Conservation (phyloP, 2,329 filamentous ascomycete species). For the Hypoxylon sp. region DNA sequence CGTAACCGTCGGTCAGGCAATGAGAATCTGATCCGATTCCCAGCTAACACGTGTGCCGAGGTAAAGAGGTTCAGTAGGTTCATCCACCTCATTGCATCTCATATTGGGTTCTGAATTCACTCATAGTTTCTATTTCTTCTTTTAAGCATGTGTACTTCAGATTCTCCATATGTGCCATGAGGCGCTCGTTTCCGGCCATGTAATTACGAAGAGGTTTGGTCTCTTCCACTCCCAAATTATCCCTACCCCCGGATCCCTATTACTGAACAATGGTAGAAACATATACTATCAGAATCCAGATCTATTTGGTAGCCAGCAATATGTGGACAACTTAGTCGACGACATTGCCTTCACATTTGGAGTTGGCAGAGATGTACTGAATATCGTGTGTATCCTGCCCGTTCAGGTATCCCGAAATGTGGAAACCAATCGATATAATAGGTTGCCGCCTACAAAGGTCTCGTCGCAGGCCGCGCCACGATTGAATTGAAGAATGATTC, state of each 20-base stretch:
- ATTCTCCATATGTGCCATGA: conserved; percentile 73
- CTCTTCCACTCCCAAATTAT: background rate
- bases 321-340: conserved; percentile 81
- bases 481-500: conserved; percentile 55
- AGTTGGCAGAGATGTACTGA: conserved; percentile 74
- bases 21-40: conserved; percentile 48
- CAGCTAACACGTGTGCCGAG: conserved; percentile 34
- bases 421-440: conserved; percentile 52
- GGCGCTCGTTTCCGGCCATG: conserved; percentile 67
- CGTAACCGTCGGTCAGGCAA: conserved; percentile 54
- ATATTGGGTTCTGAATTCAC: conserved; percentile 18
- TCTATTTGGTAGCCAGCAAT: conserved; percentile 77
- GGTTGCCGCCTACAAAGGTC: conserved; percentile 81
- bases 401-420: background rate
- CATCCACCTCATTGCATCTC: background rate
- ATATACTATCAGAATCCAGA: conserved; percentile 84
- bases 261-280: conserved; percentile 67
- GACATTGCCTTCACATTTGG: conserved; percentile 80
- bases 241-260: background rate
- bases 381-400: conserved; percentile 70
- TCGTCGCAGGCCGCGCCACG: conserved; percentile 73
- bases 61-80: conserved; percentile 54
- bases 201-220: conserved; percentile 74
- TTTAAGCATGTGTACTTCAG: conserved; percentile 68
- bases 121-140: conserved; percentile 5